Evolutionary conservation across 2,329 filamentous ascomycete genomes (phyloP), one percentile per base, ranked within the genome.

Genomic region (Pseudonectria buxi): DNA sequence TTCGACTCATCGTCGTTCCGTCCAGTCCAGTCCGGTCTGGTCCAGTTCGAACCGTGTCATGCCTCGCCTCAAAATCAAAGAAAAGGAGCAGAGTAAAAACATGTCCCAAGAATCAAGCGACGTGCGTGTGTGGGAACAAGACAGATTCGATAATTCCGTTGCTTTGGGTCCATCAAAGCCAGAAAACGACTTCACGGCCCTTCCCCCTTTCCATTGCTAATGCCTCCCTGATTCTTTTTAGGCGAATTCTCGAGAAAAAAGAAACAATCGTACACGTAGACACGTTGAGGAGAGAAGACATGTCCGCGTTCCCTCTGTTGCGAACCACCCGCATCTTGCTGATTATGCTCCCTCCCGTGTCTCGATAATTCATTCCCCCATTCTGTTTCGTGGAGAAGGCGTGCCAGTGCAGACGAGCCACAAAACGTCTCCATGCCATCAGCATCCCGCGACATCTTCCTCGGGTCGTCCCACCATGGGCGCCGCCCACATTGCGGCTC

Each of bases 221-320:
- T 47, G 48, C 54, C 54, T 45, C 49, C 54, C 51, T 55, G 51
- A 50, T 54, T 54, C 49, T 45, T 49, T 55, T 47, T 49, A 51
- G 50, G 50, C 50, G 49, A 50, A 54, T 22, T 22, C 18, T 59
- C 49, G 56, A 49, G 42, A 50, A 46, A 50, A 53, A 47, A 49
- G 47, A 54, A 51, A 57, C 56, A 58, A 61, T 61, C 53, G 58
- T 61, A 61, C 58, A 61, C 50, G 47, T 57, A 56, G 53, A 55
- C 54, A 47, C 48, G 38, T 49, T 49, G 44, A 50, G 41, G 42
- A 50, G 46, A 50, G 45, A 48, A 39, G 43, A 46, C 37, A 51
- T 50, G 44, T 45, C 43, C 46, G 50, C 46, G 39, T 41, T 49
- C 44, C 45, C 37, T 34, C 33, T 6, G 18, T 22, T 34, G 41